Base-by-base conservation (phyloP, 2,329 filamentous ascomycete species). In the Verticillium nubilum region DNA sequence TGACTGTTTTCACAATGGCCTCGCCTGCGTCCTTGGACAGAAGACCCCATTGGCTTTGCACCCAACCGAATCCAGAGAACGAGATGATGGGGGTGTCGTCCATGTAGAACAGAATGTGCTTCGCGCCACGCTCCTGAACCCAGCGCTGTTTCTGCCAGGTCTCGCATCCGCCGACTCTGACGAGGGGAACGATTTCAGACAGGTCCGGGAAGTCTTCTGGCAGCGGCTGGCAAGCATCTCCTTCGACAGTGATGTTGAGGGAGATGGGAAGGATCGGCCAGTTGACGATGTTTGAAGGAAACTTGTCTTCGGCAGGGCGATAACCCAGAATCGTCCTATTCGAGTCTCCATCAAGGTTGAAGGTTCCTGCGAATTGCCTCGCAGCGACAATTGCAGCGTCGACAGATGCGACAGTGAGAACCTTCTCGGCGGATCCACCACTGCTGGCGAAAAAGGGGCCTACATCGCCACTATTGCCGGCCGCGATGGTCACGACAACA, bases 401-500 rank as follows among this genome's bases (percentile, higher is more conserved):
- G 79, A 79, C 19, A 0, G 79, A 79, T 26, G 76, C 79, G 28
- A 80, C 72, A 4, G 75, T 70, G 17, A 78, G 71, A 5, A 76
- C 75, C n/a, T 74, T 70, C 31, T 68, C 69, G 5, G 74, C 77
- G 9, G 74, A 72, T 4, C 76, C 70, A 4, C 76, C 78, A 4
- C 69, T 71, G 42, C 68, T 70, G 9, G 72, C 70, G 42, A 75
- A 79, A 66, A 83, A 82, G 0, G 80, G 73, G 0, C 81, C 81
- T 15, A 69, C 67, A 23, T 69, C 69, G 27, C 81, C 81, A 31
- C 77, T 74, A 58, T 85, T 85, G n/a, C 81, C 81, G 6, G 78
- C 80, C 1, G 80, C 76, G 29, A 82, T 76, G 17, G 77, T 76
- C 28, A 82, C 74, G 9, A 81, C 75, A 1, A 83, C 71, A n/a